Evolutionary conservation across 768 basidiomycete species (phyloP).

Genomic region (Suillus bovinus): DNA sequence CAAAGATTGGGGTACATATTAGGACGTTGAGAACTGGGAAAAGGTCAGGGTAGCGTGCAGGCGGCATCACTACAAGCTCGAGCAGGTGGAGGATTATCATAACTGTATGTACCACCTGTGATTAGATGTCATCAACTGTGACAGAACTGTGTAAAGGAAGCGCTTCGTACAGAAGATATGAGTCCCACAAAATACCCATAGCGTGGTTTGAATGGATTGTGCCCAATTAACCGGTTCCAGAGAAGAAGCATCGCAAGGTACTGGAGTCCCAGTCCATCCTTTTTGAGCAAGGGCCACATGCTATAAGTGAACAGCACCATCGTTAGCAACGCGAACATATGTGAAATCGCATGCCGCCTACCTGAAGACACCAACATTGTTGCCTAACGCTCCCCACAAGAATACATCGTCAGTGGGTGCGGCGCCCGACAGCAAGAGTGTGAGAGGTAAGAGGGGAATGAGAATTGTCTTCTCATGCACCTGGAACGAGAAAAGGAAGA

Average conservation of each 20-base stretch:
- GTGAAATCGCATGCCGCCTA: conserved; percentile 33
- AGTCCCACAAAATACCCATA: conserved; percentile 49
- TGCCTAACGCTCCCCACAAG: conserved; percentile 44
- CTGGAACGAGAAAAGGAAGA: conserved; percentile 96
- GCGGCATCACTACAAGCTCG: conserved; percentile 63
- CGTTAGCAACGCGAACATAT: conserved; percentile 2
- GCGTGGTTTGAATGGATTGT: conserved; percentile 58
- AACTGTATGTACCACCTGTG: conserved; percentile 54
- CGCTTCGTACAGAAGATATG: conserved; percentile 47
- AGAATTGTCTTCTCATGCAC: conserved; percentile 95
- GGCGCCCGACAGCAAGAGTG: conserved; percentile 64
- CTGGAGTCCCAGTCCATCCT: conserved; percentile 75
- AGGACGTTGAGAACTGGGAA: conserved; percentile 85
- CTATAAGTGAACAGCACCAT: conserved; percentile 37
- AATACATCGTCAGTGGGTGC: conserved; percentile 27
- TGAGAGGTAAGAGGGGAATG: conserved; percentile 82
- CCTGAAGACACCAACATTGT: conserved; percentile 90
- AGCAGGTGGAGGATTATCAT: conserved; percentile 59
- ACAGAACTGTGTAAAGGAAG: not conserved
- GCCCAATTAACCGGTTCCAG: conserved; percentile 85
- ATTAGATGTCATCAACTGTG: not conserved
- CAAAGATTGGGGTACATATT: conserved; percentile 78
- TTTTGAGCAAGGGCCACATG: conserved; percentile 89
- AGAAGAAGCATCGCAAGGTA: conserved; percentile 66
- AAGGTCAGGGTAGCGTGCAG: conserved; percentile 80